These are phyloP conservation scores for Phragmites australis DNA, from an alignment of 176 grass and related monocot genomes.

Conservation along the genomic window DNA sequence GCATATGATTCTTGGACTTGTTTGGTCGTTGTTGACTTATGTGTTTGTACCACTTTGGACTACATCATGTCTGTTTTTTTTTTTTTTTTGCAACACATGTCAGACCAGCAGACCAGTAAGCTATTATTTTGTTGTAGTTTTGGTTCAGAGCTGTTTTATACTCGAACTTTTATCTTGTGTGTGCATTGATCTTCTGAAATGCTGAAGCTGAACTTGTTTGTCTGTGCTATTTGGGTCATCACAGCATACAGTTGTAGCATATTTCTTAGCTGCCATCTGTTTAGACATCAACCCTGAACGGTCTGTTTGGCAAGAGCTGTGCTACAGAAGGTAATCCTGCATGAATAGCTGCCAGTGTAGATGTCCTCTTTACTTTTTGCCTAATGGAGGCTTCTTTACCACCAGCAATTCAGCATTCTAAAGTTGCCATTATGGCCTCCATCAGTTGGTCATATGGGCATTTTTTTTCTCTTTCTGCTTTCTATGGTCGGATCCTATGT, in stretches of 20 bases:
- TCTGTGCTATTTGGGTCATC: background rate
- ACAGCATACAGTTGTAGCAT: constrained; percentile 3
- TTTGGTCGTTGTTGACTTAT: background rate
- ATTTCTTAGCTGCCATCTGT: background rate
- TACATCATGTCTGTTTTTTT: background rate
- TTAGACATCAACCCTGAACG: background rate
- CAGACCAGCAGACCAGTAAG: background rate
- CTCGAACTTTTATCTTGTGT: background rate
- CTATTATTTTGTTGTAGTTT: constrained; percentile 1
- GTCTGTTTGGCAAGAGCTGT: constrained; percentile 11
- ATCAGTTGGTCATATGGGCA: constrained; percentile 17
- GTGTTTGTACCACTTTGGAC: background rate
- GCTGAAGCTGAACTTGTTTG: background rate
- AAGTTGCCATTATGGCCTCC: constrained; percentile 45
- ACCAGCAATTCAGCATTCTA: constrained; percentile 39
- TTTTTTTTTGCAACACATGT: background rate
- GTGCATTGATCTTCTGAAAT: constrained; percentile 6
- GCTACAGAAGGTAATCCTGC: background rate
- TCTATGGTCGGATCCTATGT: constrained; percentile 37
- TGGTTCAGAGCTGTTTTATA: background rate
- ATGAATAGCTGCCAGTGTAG: constrained; percentile 6
- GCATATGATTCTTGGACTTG: background rate
- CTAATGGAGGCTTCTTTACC: constrained; percentile 21
- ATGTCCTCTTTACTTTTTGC: constrained; percentile 23
- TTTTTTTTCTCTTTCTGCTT: constrained; percentile 22